phyloP scores from a whole-genome alignment of 148 eudicot genomes.

The Agrostemma githago region DNA sequence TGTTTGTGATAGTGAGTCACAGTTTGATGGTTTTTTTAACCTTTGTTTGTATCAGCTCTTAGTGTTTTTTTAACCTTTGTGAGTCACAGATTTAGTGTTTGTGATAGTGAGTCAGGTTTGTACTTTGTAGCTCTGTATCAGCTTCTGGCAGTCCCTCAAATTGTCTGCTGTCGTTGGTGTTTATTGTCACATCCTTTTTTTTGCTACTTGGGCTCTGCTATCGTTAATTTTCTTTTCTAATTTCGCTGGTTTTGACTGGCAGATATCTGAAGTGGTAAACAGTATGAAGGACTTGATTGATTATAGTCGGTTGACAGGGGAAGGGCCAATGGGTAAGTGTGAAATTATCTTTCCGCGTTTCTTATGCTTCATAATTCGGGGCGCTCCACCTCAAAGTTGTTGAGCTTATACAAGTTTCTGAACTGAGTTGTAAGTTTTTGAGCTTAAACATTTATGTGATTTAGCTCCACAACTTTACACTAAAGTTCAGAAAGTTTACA shows the following conservation, averaged over 20 bases:
- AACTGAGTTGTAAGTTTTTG: too few species aligned
- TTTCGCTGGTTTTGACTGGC: conserved; percentile 25
- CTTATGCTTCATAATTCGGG: background rate
- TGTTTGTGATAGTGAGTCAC: background rate
- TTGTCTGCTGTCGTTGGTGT: background rate
- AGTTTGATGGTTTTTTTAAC: background rate
- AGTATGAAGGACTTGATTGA: conserved; percentile 97
- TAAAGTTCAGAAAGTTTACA: too few species aligned
- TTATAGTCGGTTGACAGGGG: conserved; percentile 67
- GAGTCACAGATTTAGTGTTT: too few species aligned
- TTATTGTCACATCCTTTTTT: background rate
- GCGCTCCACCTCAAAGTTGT: background rate
- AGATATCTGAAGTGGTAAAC: conserved; percentile 95
- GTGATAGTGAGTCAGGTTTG: too few species aligned
- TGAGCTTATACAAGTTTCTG: too few species aligned
- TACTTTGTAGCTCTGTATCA: too few species aligned
- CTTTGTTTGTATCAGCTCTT: too few species aligned
- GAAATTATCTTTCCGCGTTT: background rate
- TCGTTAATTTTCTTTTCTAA: background rate
- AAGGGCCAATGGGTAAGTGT: conserved; percentile 90
- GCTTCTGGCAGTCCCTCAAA: background rate
- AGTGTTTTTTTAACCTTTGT: too few species aligned
- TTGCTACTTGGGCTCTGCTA: background rate
- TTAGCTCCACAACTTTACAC: too few species aligned
- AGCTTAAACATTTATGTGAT: too few species aligned